Evolutionary conservation across 2,329 filamentous ascomycete species (phyloP).

Genomic region (Cladophialophora bantiana): DNA sequence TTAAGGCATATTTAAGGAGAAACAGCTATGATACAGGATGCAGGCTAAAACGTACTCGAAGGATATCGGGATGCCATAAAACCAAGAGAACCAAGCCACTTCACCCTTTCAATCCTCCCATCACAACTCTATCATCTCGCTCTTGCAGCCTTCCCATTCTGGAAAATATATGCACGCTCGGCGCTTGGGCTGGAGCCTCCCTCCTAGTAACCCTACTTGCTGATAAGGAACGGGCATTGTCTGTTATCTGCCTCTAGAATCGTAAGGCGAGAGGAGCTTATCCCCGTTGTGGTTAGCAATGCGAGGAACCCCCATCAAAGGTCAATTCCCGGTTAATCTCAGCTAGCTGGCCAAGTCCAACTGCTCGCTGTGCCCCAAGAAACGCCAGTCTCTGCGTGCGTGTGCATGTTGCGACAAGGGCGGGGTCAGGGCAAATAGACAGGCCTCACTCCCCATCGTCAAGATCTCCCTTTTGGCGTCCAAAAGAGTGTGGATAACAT

Average conservation of each 20-base stretch:
- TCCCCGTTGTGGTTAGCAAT: constrained; percentile 4
- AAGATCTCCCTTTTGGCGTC: neutral
- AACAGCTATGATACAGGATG: neutral
- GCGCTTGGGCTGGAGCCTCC: neutral
- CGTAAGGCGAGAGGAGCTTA: neutral
- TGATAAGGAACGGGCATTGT: neutral
- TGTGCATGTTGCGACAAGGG: neutral
- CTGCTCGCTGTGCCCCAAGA: too few relatives aligned
- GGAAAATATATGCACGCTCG: constrained; percentile 5
- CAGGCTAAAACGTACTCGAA: neutral
- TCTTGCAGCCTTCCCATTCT: neutral
- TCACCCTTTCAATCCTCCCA: neutral
- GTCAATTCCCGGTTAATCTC: neutral
- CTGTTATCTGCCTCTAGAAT: neutral
- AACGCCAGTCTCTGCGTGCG: neutral
- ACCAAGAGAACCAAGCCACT: neutral
- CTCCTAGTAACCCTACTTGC: neutral
- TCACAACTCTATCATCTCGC: neutral
- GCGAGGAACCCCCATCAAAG: neutral
- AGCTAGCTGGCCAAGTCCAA: too few relatives aligned
- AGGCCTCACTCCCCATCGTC: neutral
- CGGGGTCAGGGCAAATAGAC: neutral
- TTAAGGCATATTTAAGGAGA: neutral
- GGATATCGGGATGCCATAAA: neutral
- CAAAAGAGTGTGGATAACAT: neutral